These are phyloP conservation scores for Verbena officinalis DNA, from an alignment of 257 asterid genomes.

Conservation along the genomic window DNA sequence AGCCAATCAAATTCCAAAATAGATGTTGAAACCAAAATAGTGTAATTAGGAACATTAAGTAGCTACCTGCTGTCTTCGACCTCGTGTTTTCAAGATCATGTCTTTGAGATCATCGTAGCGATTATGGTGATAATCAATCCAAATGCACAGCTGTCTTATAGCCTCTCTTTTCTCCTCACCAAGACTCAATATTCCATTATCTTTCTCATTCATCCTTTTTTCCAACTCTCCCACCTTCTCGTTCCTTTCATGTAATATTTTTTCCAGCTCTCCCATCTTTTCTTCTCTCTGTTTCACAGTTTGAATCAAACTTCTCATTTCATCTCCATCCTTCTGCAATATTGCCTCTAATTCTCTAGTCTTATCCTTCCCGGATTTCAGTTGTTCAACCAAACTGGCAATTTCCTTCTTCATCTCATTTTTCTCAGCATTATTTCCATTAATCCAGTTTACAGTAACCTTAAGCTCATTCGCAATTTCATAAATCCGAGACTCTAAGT, in stretches of 20 bases:
- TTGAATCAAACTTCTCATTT: slow-evolving; percentile 43
- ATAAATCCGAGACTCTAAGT: slow-evolving; percentile 74
- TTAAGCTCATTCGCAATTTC: slow-evolving; percentile 69
- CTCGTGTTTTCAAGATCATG: slow-evolving; percentile 45
- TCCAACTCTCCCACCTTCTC: slow-evolving; percentile 48
- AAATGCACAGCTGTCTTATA: slow-evolving; percentile 68
- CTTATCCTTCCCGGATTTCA: slow-evolving; percentile 48
- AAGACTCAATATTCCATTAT: slow-evolving; percentile 52
- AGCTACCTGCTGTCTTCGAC: slow-evolving; percentile 49
- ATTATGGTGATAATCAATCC: slow-evolving; percentile 67
- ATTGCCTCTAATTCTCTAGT: slow-evolving; percentile 39
- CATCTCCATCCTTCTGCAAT: slow-evolving; percentile 44
- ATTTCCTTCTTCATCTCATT: slow-evolving; percentile 49
- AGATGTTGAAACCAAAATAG: slow-evolving; percentile 9
- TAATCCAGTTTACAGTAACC: slow-evolving; percentile 57
- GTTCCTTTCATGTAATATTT: slow-evolving; percentile 46
- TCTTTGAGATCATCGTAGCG: slow-evolving; percentile 62
- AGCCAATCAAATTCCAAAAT: slow-evolving; percentile 24
- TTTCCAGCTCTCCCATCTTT: slow-evolving; percentile 47
- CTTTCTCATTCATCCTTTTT: slow-evolving; percentile 55
- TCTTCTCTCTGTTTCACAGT: slow-evolving; percentile 39
- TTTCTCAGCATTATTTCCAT: slow-evolving; percentile 51
- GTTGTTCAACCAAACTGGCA: slow-evolving; percentile 38
- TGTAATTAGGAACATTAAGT: slow-evolving; percentile 33
- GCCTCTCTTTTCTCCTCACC: slow-evolving; percentile 79